Percentiles rank a stretch among this genome's conserved stretches.
Evolutionary conservation across 257 asterid species (phyloP).

Genomic region (Plantago elongata): DNA sequence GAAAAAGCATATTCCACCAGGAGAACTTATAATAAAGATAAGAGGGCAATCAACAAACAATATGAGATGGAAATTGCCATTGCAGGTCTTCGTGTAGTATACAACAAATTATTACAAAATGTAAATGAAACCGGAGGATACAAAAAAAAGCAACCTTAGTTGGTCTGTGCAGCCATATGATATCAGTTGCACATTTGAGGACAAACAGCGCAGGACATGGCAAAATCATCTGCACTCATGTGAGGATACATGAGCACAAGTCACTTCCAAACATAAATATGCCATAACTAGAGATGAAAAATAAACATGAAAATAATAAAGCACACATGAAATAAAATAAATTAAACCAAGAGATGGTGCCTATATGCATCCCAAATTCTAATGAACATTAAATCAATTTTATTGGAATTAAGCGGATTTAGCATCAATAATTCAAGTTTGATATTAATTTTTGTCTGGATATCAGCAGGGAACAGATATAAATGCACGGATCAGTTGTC

Average conservation of each 20-base stretch:
- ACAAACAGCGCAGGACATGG: constrained; percentile 51
- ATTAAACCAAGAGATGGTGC: background rate
- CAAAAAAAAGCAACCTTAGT: constrained; percentile 20
- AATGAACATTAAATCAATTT: background rate
- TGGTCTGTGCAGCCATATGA: constrained; percentile 44
- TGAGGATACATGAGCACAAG: constrained; percentile 42
- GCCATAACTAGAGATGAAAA: background rate
- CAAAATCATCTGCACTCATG: constrained; percentile 41
- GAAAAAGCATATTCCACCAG: background rate
- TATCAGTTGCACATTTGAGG: constrained; percentile 48
- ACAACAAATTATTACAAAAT: no score
- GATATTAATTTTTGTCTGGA: no score
- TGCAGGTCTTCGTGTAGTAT: no score
- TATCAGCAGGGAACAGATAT: no score
- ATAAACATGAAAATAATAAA: no score
- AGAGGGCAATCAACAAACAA: no score
- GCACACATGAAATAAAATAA: no score
- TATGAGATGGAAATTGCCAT: no score
- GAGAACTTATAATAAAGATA: no score
- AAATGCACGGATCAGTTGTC: no score
- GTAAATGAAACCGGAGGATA: no score
- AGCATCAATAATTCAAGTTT: background rate
- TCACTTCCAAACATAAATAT: background rate
- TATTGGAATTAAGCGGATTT: background rate
- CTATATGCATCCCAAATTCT: background rate